Conservation (phyloP, 2,329 filamentous ascomycete species). For the Nannizzia gypsea region DNA sequence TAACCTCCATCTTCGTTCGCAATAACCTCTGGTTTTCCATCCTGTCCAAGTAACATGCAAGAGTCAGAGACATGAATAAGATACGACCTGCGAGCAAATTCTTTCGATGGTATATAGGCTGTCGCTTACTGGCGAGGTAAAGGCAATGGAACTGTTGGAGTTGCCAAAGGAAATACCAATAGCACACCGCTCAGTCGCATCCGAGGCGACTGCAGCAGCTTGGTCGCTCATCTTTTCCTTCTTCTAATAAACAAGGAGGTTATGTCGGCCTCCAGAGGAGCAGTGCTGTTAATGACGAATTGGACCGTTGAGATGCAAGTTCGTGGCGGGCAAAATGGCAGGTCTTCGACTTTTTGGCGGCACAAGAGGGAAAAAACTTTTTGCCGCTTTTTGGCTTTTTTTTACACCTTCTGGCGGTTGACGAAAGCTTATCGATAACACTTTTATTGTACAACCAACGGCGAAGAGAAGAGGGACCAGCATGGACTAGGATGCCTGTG, state of each 20-base stretch:
- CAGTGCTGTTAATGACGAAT: not conserved
- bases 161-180: conserved; percentile 98
- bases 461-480: too few species aligned
- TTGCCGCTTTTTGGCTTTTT: not conserved
- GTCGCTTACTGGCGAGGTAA: conserved; percentile 51
- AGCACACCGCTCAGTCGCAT: conserved; percentile 45
- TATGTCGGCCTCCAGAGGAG: not conserved
- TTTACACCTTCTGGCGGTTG: not conserved
- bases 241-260: conserved; percentile 4
- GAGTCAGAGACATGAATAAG: not conserved
- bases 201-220: conserved; percentile 39
- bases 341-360: not conserved
- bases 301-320: not conserved
- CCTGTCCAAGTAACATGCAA: conserved; percentile 33
- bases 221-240: conserved; percentile 39
- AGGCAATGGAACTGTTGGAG: conserved; percentile 94
- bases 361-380: not conserved
- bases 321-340: not conserved
- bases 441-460: too few species aligned
- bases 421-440: conserved; percentile 4
- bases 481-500: too few species aligned
- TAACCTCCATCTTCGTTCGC: conserved; percentile 95
- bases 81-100: not conserved
- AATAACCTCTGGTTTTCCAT: conserved; percentile 94
- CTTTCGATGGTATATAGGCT: not conserved